phyloP scores from a whole-genome alignment of 2,329 filamentous ascomycete genomes.

The Alternaria gaisen region DNA sequence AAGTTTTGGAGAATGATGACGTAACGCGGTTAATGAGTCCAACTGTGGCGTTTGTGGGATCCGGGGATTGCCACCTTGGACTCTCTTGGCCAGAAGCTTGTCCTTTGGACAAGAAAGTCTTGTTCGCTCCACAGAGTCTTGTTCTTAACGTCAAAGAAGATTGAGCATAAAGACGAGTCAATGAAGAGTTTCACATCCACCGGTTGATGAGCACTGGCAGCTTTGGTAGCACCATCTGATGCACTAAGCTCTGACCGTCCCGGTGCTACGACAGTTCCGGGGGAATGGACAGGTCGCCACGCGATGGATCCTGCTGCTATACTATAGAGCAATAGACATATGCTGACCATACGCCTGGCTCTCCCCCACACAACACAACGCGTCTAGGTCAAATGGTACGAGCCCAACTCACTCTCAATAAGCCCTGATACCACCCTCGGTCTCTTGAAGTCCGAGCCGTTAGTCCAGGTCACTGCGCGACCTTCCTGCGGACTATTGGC shows the following conservation, averaged over 20 bases:
- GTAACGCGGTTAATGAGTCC: slow-evolving; percentile 9
- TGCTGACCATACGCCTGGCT: background rate
- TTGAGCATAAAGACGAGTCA: background rate
- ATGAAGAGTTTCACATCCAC: background rate
- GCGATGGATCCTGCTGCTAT: background rate
- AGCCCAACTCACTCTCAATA: background rate
- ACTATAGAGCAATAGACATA: background rate
- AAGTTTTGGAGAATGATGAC: slow-evolving; percentile 2
- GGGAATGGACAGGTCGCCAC: background rate
- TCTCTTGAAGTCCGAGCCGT: background rate
- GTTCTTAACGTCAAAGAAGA: background rate
- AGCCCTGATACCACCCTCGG: background rate
- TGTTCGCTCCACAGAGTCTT: slow-evolving; percentile 2
- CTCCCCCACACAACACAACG: background rate
- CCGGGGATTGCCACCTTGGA: background rate
- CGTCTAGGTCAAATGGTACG: background rate
- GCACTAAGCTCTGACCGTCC: background rate
- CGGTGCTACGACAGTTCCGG: background rate
- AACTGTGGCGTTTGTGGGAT: slow-evolving; percentile 1
- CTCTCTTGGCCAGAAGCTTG: slow-evolving; percentile 14
- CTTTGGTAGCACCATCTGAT: background rate
- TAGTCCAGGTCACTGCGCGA: background rate
- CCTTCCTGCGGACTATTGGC: background rate
- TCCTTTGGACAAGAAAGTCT: slow-evolving; percentile 12
- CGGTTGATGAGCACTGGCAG: background rate